Evolutionary conservation across 805 yeast genomes (phyloP), one percentile per base, ranked within the genome.

Genomic region (Schizosaccharomyces cryophilus): DNA sequence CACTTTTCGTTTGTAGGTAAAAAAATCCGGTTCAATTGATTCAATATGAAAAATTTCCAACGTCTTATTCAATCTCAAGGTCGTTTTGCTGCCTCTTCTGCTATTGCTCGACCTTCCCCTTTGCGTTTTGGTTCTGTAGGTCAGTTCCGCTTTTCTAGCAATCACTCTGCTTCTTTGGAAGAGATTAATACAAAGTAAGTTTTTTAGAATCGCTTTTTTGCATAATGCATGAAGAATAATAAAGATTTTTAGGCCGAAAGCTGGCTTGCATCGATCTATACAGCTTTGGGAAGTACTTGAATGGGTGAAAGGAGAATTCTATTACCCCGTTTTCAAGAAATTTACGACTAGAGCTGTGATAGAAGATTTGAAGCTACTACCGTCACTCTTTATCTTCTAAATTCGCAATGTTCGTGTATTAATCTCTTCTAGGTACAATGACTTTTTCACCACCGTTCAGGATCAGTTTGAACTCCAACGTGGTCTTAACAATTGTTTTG

Each of bases 401-500:
- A 13, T 15, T 11, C 17, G 13, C 26, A 19, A 11, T 19, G 21
- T 15, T 11, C 26, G 17, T 24, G 9, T n/a, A 19, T 45, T 56
- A 56, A 38, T 26, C 7, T 9, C 47, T 19, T 67, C 70, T 65
- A 82, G 89, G 81, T 87, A 81, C 77, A 96, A 87, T 77, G 85
- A 87, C 76, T 96, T 93, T 73, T 93, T 93, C 70, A 96, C 93
- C 68, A 87, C 85, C 72, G 95, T 95, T 59, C 85, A 85, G 73
- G 94, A 85, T 72, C 75, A 85, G 63, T 85, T 85, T 67, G 94
- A 85, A 76, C 90, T 85, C 42, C 80, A 80, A 77, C 87, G 98
- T 79, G 89, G 93, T 64, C 81, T 93, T 72, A 93, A 94, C 83
- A 93, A 93, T 78, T 88, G 95, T 75, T 93, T 93, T 78, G 86